phyloP scores from a whole-genome alignment of 2,329 filamentous ascomycete genomes.

The Penicillium verrucosum region DNA sequence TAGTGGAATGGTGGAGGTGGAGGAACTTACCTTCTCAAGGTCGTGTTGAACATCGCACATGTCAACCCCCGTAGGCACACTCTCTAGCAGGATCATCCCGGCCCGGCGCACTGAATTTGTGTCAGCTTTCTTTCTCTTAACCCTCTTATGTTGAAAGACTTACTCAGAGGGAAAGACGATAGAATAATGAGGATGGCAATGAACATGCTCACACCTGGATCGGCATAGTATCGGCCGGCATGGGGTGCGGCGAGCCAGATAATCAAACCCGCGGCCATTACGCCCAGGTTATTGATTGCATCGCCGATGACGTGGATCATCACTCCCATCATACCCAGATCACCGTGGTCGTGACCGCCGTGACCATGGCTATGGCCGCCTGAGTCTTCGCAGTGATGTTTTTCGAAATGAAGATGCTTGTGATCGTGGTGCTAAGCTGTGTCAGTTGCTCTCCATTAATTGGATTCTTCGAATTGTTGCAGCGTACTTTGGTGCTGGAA shows the following conservation, averaged over 20 bases:
- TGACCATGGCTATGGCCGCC: constrained; percentile 20
- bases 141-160: neutral
- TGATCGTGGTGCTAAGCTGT: constrained; percentile 23
- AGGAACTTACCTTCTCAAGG: constrained; percentile 56
- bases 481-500: constrained; percentile 15
- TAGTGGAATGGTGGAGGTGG: neutral
- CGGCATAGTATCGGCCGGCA: constrained; percentile 62
- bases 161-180: constrained; percentile 56
- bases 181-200: constrained; percentile 71
- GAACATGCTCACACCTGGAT: constrained; percentile 65
- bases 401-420: constrained; percentile 21
- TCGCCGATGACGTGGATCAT: constrained; percentile 70
- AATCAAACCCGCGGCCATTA: constrained; percentile 65
- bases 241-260: constrained; percentile 64
- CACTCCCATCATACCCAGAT: constrained; percentile 70
- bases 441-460: neutral
- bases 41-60: constrained; percentile 65
- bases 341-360: constrained; percentile 36
- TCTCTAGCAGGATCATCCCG: constrained; percentile 66
- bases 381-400: constrained; percentile 4
- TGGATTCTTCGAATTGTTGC: neutral
- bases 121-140: neutral
- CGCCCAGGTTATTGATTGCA: constrained; percentile 71
- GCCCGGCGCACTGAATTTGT: constrained; percentile 24
- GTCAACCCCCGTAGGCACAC: constrained; percentile 59